Evolutionary conservation across 2,329 filamentous ascomycete genomes (phyloP).

Genomic region (Phialophora verrucosa): DNA sequence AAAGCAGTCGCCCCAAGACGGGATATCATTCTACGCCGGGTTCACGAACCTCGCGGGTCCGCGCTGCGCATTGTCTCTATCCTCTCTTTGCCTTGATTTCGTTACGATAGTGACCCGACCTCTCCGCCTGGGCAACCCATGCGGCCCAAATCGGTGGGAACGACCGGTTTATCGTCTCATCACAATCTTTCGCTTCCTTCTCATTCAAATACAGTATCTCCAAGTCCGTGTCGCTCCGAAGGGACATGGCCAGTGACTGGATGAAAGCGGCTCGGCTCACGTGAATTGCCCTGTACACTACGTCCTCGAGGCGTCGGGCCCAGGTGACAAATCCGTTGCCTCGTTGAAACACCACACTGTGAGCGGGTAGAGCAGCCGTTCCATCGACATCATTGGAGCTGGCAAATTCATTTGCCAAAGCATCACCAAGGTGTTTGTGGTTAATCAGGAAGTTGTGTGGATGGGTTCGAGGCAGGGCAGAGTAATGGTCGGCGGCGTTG

Average conservation of each 20-base stretch:
- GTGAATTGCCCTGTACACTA: constrained; percentile 51
- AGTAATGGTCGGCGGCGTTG: constrained; percentile 42
- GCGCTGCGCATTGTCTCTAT: background rate
- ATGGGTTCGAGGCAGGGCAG: constrained; percentile 35
- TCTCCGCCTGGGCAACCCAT: constrained; percentile 18
- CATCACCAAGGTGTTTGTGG: constrained; percentile 43
- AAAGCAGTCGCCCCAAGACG: background rate
- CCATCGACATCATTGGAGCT: constrained; percentile 25
- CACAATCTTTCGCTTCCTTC: constrained; percentile 22
- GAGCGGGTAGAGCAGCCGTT: constrained; percentile 24
- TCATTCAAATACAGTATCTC: constrained; percentile 24
- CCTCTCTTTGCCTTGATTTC: constrained; percentile 5
- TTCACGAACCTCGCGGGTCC: background rate
- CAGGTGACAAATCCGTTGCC: constrained; percentile 53
- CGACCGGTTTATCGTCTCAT: constrained; percentile 18
- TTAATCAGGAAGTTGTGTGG: constrained; percentile 49
- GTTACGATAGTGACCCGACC: constrained; percentile 23
- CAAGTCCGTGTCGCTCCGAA: constrained; percentile 10
- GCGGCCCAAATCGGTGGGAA: constrained; percentile 13
- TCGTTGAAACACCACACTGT: constrained; percentile 52
- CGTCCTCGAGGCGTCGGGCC: constrained; percentile 48
- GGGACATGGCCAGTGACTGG: constrained; percentile 47
- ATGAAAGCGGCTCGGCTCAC: constrained; percentile 52
- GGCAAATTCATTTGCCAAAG: constrained; percentile 45
- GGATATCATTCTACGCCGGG: background rate